These are phyloP conservation scores for Colletotrichum scovillei DNA, from an alignment of 2,329 filamentous ascomycete genomes.

Conservation along the genomic window DNA sequence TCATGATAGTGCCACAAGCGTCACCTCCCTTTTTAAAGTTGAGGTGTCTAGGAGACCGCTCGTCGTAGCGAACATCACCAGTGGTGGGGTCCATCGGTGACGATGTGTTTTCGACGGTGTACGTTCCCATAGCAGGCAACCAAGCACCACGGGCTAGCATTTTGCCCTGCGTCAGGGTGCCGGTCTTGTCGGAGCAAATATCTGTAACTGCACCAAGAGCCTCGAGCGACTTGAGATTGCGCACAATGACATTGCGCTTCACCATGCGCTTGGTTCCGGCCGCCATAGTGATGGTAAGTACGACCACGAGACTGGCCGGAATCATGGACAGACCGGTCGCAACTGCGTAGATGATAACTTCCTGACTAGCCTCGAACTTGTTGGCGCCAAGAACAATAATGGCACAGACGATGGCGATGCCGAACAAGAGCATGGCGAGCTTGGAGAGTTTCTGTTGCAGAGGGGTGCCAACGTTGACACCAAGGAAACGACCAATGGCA, in stretches of 20 bases:
- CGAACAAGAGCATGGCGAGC: conserved; percentile 74
- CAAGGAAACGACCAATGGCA: conserved; percentile 71
- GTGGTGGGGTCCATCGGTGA: conserved; percentile 68
- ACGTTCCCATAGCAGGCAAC: conserved; percentile 68
- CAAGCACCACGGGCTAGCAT: conserved; percentile 73
- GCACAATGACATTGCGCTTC: conserved; percentile 63
- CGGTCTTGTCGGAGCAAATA: conserved; percentile 67
- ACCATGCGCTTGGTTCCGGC: conserved; percentile 65
- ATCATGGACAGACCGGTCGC: conserved; percentile 62
- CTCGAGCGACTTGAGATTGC: conserved; percentile 64
- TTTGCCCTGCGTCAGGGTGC: conserved; percentile 71
- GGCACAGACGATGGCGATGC: conserved; percentile 74
- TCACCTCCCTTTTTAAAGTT: conserved; percentile 36
- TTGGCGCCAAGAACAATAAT: conserved; percentile 77
- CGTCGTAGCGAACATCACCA: conserved; percentile 56
- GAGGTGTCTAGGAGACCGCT: conserved; percentile 34
- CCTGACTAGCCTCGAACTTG: conserved; percentile 61
- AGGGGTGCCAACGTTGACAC: conserved; percentile 76
- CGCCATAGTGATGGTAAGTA: conserved; percentile 71
- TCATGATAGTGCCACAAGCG: conserved; percentile 39
- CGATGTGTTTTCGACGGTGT: conserved; percentile 65
- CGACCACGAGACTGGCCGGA: conserved; percentile 59
- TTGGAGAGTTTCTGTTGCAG: conserved; percentile 76
- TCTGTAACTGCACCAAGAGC: conserved; percentile 63
- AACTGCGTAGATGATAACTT: conserved; percentile 69